A percentile compares a stretch with the other conserved stretches of the same genome.
phyloP scores from a whole-genome alignment of 768 basidiomycete species.

The Naganishia onofrii region DNA sequence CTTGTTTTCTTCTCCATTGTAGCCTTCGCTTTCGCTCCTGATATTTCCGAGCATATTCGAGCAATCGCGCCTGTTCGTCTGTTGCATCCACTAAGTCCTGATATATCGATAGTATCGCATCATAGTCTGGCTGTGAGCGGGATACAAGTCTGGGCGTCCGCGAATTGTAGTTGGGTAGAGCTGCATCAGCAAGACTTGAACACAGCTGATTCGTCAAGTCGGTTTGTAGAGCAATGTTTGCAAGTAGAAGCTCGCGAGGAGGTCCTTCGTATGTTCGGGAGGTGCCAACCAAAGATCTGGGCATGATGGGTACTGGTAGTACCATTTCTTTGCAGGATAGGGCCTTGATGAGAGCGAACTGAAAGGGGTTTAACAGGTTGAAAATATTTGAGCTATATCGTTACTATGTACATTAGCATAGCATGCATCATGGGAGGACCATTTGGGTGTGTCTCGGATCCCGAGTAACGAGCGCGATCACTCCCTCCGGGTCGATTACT shows the following conservation, averaged over 20 bases:
- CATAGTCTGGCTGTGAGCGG: not conserved
- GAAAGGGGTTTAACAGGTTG: too few species aligned
- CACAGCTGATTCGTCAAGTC: slow-evolving; percentile 23
- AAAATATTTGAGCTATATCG: too few species aligned
- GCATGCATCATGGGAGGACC: too few species aligned
- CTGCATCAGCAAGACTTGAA: slow-evolving; percentile 17
- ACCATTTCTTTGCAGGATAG: not conserved
- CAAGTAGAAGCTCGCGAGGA: slow-evolving; percentile 25
- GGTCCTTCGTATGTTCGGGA: not conserved
- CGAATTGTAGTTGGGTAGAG: not conserved
- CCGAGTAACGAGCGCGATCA: too few species aligned
- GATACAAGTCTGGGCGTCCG: not conserved
- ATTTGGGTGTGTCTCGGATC: too few species aligned
- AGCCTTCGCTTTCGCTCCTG: slow-evolving; percentile 14
- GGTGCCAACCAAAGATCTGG: not conserved
- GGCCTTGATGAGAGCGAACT: too few species aligned
- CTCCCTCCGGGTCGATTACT: too few species aligned
- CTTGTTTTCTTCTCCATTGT: slow-evolving; percentile 19
- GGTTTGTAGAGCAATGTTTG: slow-evolving; percentile 24
- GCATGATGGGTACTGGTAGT: not conserved
- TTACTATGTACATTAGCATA: too few species aligned
- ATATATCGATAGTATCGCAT: slow-evolving; percentile 18
- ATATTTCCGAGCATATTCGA: slow-evolving; percentile 23
- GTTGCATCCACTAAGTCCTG: slow-evolving; percentile 6
- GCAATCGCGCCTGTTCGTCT: slow-evolving; percentile 28